Evolutionary conservation across 1,139 yeast genomes (phyloP), one percentile per base, ranked within the genome.

Genomic region (Magnusiomyces paraingens): DNA sequence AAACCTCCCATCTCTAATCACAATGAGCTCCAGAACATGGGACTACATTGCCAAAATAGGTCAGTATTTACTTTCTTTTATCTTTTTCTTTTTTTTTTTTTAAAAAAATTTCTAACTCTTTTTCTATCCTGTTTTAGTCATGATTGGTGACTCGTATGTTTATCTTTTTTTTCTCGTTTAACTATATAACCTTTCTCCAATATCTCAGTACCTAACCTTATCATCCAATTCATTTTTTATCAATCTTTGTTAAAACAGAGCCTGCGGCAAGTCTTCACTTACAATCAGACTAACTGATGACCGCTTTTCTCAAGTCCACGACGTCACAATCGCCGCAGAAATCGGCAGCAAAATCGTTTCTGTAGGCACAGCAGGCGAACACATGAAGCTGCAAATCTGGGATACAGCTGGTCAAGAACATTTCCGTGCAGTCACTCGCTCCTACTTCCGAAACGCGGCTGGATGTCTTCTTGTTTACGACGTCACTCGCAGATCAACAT

Each of bases 381-480:
- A 51, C 52, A 64, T 64, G 51, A 64, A 63, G 51, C 58, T 63
- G 20, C 66, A 63, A 47, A 64, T 62, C 36, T 68, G 71, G 72
- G 96, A 90, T 69, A 90, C 97, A 46, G 96, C 96, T 1, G 97
- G 97, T 40, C 96, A 90, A 74, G 97, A 90, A 71, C 96, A 90
- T 70, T 90, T 89, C 70, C 80, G 90, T 59, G 95, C 96, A 41
- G 90, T 90, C 87, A 79, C 89, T 58, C 83, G 84, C 65, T 75
- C 85, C 59, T 90, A 90, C 69, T 90, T 90, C 69, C 86, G 86
- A 58, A 83, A 89, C 47, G 94, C 94, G 15, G 84, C 84, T 64
- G 95, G 95, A 3, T 86, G 88, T 63, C 68, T 90, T 53, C 73
- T 90, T 58, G 96, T 90, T 12, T 90, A 90, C 69, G 85, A 90